A percentile compares a stretch with the other conserved stretches of the same genome.
phyloP scores from a whole-genome alignment of 495 filamentous ascomycete species.

The Neurospora sp. region DNA sequence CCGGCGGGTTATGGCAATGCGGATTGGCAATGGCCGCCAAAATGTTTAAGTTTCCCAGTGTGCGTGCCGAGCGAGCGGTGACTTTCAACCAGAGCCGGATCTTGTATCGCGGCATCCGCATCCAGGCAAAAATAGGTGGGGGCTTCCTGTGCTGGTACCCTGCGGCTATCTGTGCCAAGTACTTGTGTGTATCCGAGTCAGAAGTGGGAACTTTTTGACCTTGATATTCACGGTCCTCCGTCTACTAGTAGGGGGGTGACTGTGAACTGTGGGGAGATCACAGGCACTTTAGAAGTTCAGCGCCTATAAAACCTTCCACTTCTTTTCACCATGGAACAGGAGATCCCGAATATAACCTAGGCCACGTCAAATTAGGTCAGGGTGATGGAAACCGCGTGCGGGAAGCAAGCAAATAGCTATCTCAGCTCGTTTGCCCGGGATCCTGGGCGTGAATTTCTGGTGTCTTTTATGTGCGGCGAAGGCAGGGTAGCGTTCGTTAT shows the following conservation, averaged over 20 bases:
- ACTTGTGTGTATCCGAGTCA: neutral
- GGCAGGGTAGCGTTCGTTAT: neutral
- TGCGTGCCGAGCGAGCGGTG: constrained; percentile 10
- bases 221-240: neutral
- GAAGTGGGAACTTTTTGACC: neutral
- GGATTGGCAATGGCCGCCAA: neutral
- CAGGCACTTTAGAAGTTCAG: neutral
- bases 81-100: constrained; percentile 24
- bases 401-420: neutral
- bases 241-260: neutral
- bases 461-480: neutral
- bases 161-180: constrained; percentile 9
- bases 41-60: neutral
- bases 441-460: neutral
- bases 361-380: neutral
- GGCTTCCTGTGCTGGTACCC: constrained; percentile 12
- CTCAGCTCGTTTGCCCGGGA: neutral
- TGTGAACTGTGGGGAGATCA: neutral
- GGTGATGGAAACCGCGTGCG: neutral
- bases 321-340: neutral
- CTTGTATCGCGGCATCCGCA: constrained; percentile 20
- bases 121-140: constrained; percentile 17
- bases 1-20: neutral
- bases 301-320: neutral
- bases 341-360: neutral